phyloP scores from a whole-genome alignment of 202 grass and related monocot genomes.

The Setaria italica region DNA sequence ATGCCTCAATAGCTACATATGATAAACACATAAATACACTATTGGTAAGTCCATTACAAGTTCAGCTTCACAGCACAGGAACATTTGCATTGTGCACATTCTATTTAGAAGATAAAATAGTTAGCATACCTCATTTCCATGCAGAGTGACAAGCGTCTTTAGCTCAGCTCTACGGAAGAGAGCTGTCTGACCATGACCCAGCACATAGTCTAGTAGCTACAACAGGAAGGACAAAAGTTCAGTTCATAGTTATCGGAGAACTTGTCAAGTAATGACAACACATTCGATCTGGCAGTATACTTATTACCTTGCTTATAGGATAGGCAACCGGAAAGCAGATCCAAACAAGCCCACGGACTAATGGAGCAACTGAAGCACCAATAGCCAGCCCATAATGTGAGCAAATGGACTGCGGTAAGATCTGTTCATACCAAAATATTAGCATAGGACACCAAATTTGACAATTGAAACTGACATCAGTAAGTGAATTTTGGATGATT shows the following conservation, averaged over 20 bases:
- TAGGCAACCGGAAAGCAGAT: conserved; percentile 92
- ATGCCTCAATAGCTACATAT: conserved; percentile 1
- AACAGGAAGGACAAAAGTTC: conserved; percentile 38
- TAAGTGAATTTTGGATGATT: conserved; percentile 13
- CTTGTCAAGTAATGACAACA: neutral
- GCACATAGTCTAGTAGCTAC: conserved; percentile 81
- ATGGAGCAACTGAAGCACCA: conserved; percentile 77
- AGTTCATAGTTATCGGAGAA: conserved; percentile 9
- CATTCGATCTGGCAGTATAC: neutral
- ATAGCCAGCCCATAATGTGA: conserved; percentile 86
- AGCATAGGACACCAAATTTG: conserved; percentile 24
- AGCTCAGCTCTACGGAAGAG: conserved; percentile 94
- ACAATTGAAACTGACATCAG: conserved; percentile 21
- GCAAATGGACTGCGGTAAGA: conserved; percentile 86
- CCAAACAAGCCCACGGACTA: conserved; percentile 86
- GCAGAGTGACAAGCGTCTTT: conserved; percentile 91
- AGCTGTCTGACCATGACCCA: conserved; percentile 79
- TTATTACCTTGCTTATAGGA: conserved; percentile 92
- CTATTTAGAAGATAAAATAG: conserved; percentile 24
- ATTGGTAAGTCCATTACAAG: neutral
- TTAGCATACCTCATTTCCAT: conserved; percentile 83
- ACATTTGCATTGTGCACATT: neutral
- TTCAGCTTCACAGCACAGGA: neutral
- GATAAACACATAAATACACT: conserved; percentile 3
- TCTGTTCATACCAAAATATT: conserved; percentile 58